Evolutionary conservation across 176 grass and related monocot species (phyloP), one percentile per base, ranked within the genome.

Genomic region (Hsuehochloa calcarea): DNA sequence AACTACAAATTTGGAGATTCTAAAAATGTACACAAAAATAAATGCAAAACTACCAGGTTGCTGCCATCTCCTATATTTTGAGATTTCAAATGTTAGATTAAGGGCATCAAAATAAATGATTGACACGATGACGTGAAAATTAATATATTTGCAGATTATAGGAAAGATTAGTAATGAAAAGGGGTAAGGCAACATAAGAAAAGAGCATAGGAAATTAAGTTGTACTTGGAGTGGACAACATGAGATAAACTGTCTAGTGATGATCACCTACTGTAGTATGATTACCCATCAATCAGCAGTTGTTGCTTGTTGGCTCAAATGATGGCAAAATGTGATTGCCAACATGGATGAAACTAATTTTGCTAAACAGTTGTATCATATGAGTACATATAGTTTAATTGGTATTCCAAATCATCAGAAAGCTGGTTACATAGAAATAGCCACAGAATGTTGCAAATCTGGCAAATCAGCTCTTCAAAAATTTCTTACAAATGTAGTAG

Each of bases 1-100:
- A 72, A 60, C 23, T 22, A 17, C 6, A 52, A 70, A 86, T 86
- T 85, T 34, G 72, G 68, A 66, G 8, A 80, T 52, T 25, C 19
- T 51, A 51, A 51, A 51, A 51, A 51, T 51, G 49, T 17, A 51
- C 49, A 51, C 15, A 51, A 6, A 49, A 78, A 80, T 43, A 65
- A 80, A 66, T 54, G 7, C 3, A 54, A 41, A 72, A 73, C 58
- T 73, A 87, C 45, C 40, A 81, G 58, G 59, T 73, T 65, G 44
- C 34, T 63, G 60, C 40, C 15, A 22, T 79, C 74, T 61, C 74
- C 20, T 69, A 40, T 40, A 68, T n/a, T 52, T 69, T 6, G 17
- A 51, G 1, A 73, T 75, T 84, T 1, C 4, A 79, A 74, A 74
- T 0, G 6, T 25, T 40, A 37, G 44, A 65, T 27, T 31, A 75